Base-by-base conservation (phyloP, 1,139 yeast genomes). In the Yarrowia galli region DNA sequence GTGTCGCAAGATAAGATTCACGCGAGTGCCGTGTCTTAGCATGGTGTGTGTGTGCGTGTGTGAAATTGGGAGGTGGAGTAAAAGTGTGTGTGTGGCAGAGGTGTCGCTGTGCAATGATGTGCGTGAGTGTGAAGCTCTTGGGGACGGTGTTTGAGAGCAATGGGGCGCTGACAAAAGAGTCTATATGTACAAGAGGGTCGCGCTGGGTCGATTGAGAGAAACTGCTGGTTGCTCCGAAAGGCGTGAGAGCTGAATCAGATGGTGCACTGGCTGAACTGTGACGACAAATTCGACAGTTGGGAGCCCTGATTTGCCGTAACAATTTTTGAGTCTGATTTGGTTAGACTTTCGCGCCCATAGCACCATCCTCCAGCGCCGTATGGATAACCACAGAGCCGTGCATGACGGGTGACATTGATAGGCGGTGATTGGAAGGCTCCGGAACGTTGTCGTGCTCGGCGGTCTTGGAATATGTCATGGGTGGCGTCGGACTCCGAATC, bases 21-120 rank as follows among this genome's bases (percentile, higher is more conserved):
- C 64, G 40, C 64, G 64, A 58, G 64, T 58, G 64, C 64, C 64
- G 64, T 58, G 64, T 58, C 64, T 58, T 42, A 58, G 51, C 64
- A 58, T 58, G 42, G 64, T 58, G 53, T n/a, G 28, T 25, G 64
- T 58, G 53, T n/a, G 28, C 7, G 7, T 25, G 28, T 25, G 49
- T 23, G 36, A 32, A 53, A 36, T 54, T 40, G 61, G 48, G 61
- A 54, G 61, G 61, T 40, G 23, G 20, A 20, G 56, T 15, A 25
- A 6, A 42, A 42, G 45, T 18, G 45, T 42, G 43, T 40, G 16
- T n/a, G 40, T 25, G 42, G 45, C 25, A 36, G 45, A 36, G 3
- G 56, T 4, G 13, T 9, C 4, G 58, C 20, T 23, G 45, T n/a
- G 61, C 32, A 7, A 3, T 22, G 46, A 2, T 22, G 40, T 8